Evolutionary conservation across 2,329 filamentous ascomycete genomes (phyloP).

Genomic region (Fusarium torreyae): DNA sequence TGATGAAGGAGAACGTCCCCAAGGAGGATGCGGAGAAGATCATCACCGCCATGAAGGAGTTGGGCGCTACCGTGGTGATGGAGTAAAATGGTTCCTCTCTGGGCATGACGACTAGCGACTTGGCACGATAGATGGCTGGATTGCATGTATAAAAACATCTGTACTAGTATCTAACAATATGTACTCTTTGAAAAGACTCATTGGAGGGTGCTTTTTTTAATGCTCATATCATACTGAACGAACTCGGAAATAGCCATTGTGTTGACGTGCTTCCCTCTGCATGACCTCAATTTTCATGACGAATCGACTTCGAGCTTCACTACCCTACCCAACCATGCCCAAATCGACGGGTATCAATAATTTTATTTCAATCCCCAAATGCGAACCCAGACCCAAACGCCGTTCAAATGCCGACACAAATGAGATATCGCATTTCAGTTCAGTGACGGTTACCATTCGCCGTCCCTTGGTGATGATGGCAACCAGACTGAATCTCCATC

Average conservation of each 20-base stretch:
- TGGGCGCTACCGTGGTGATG: constrained; percentile 91
- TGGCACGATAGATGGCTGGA: constrained; percentile 54
- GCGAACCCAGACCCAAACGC: constrained; percentile 49
- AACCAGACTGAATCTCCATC: constrained; percentile 58
- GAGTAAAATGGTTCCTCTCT: constrained; percentile 72
- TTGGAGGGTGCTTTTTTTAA: constrained; percentile 36
- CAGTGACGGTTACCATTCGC: constrained; percentile 53
- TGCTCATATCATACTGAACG: constrained; percentile 33
- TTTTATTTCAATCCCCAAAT: constrained; percentile 36
- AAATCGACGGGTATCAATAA: constrained; percentile 52
- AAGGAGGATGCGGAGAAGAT: constrained; percentile 99
- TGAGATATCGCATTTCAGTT: constrained; percentile 10
- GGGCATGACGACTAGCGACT: constrained; percentile 42
- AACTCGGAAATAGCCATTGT: constrained; percentile 6
- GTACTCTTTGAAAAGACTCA: constrained; percentile 42
- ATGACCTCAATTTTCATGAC: constrained; percentile 8
- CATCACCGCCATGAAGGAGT: constrained; percentile 90
- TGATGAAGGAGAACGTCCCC: constrained; percentile 98
- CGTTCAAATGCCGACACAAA: constrained; percentile 39
- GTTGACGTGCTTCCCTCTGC: constrained; percentile 7
- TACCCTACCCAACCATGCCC: constrained; percentile 25
- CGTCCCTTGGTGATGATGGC: constrained; percentile 55
- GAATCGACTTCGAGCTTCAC: constrained; percentile 13
- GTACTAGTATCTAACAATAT: constrained; percentile 57
- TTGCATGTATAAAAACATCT: constrained; percentile 59